These are phyloP conservation scores for Sicyos baderoa DNA, from an alignment of 306 rosid species.

Conservation along the genomic window DNA sequence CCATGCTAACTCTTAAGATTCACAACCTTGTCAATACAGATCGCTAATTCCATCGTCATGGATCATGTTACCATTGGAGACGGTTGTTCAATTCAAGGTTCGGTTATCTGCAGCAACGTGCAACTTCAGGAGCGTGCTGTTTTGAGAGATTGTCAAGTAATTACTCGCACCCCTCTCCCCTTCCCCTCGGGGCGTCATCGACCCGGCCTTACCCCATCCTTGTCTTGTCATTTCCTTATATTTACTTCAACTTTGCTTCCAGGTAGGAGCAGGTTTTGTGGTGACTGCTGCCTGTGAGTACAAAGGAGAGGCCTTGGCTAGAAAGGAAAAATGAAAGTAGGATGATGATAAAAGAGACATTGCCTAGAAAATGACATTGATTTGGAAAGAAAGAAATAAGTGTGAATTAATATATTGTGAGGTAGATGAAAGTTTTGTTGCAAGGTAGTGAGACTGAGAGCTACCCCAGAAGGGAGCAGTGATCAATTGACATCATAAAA, in stretches of 20 bases:
- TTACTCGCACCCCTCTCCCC: not conserved
- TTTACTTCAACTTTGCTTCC: slow-evolving; percentile 21
- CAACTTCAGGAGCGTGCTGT: slow-evolving; percentile 90
- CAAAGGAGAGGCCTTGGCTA: slow-evolving; percentile 94
- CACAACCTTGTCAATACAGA: slow-evolving; percentile 30
- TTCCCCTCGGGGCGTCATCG: too few relatives aligned
- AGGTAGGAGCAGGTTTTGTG: slow-evolving; percentile 93
- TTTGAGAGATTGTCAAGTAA: slow-evolving; percentile 88
- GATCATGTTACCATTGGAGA: slow-evolving; percentile 89
- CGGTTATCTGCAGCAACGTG: slow-evolving; percentile 83
- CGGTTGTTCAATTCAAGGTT: slow-evolving; percentile 83
- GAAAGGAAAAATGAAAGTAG: slow-evolving; percentile 47
- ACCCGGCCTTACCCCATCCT: not conserved
- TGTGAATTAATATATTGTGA: slow-evolving; percentile 8
- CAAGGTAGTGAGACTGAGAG: not conserved
- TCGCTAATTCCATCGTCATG: slow-evolving; percentile 84
- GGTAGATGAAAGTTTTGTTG: slow-evolving; percentile 18
- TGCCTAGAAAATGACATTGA: not conserved
- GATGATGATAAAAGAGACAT: not conserved
- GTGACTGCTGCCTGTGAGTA: slow-evolving; percentile 74
- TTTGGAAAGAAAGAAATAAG: not conserved
- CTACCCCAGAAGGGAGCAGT: not conserved
- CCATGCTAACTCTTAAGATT: slow-evolving; percentile 1
- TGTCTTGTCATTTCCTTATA: not conserved
- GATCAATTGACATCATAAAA: too few relatives aligned